phyloP scores from a whole-genome alignment of 208 protist genomes.

The Phytomonas serpens region DNA sequence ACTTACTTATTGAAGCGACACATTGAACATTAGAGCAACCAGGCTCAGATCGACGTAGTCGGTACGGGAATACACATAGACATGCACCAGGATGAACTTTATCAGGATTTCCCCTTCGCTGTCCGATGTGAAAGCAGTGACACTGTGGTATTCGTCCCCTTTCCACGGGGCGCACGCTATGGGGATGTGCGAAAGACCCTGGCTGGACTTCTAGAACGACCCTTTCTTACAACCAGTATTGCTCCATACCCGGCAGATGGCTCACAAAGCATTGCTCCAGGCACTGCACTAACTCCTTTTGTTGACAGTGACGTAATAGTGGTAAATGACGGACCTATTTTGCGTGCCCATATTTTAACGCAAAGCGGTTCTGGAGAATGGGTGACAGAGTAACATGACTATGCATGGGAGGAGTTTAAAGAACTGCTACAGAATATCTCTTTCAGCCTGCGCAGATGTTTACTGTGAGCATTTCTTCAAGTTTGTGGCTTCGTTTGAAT shows the following conservation, averaged over 20 bases:
- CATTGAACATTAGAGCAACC: background rate
- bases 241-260: constrained; percentile 11
- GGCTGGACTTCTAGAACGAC: constrained; percentile 35
- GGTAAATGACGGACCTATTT: constrained; percentile 23
- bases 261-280: background rate
- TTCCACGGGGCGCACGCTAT: constrained; percentile 36
- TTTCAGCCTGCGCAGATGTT: too few relatives aligned
- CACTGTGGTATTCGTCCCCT: constrained; percentile 58
- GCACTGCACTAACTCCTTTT: constrained; percentile 14
- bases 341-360: constrained; percentile 29
- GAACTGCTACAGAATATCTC: background rate
- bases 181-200: constrained; percentile 71
- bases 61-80: background rate
- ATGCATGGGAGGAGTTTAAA: background rate
- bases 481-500: background rate
- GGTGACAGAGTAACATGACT: constrained; percentile 19
- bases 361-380: constrained; percentile 24
- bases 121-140: constrained; percentile 43
- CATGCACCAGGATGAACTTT: constrained; percentile 27
- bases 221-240: constrained; percentile 33
- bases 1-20: background rate
- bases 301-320: constrained; percentile 25
- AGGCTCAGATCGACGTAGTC: background rate
- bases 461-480: background rate
- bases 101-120: constrained; percentile 40